phyloP scores from a whole-genome alignment of 495 filamentous ascomycete species.

The Aspergillus asperescens region DNA sequence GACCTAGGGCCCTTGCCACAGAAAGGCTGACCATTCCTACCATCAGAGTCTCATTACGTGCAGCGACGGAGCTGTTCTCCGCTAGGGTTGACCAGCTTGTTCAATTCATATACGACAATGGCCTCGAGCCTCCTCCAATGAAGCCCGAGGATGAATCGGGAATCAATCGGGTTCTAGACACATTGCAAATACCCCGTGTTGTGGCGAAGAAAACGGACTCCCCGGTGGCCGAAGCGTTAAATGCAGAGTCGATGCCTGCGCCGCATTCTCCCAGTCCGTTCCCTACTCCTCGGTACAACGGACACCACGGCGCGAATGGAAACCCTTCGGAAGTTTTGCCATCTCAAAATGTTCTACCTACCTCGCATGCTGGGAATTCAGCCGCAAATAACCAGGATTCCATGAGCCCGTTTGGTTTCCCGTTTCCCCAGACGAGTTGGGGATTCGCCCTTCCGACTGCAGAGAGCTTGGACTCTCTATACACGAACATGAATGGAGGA shows the following conservation, averaged over 20 bases:
- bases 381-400: slow-evolving; percentile 14
- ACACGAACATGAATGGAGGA: slow-evolving; percentile 31
- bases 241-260: background rate
- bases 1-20: background rate
- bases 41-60: slow-evolving; percentile 44
- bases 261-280: slow-evolving; percentile 20
- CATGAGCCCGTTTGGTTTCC: slow-evolving; percentile 23
- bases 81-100: slow-evolving; percentile 42
- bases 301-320: slow-evolving; percentile 10
- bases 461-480: slow-evolving; percentile 38
- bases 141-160: slow-evolving; percentile 41
- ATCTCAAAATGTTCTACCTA: slow-evolving; percentile 15
- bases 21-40: background rate
- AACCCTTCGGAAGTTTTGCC: slow-evolving; percentile 8
- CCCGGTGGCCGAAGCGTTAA: background rate
- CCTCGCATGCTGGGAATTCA: slow-evolving; percentile 13
- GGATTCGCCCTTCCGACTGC: slow-evolving; percentile 42
- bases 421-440: slow-evolving; percentile 32
- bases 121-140: slow-evolving; percentile 39
- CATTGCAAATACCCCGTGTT: slow-evolving; percentile 38
- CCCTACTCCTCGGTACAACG: slow-evolving; percentile 10
- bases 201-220: slow-evolving; percentile 13
- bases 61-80: slow-evolving; percentile 45
- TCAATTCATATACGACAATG: slow-evolving; percentile 43
- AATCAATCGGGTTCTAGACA: slow-evolving; percentile 43